Evolutionary conservation across 1,284 basidiomycete species (phyloP).

Genomic region (Mycena citricolor): DNA sequence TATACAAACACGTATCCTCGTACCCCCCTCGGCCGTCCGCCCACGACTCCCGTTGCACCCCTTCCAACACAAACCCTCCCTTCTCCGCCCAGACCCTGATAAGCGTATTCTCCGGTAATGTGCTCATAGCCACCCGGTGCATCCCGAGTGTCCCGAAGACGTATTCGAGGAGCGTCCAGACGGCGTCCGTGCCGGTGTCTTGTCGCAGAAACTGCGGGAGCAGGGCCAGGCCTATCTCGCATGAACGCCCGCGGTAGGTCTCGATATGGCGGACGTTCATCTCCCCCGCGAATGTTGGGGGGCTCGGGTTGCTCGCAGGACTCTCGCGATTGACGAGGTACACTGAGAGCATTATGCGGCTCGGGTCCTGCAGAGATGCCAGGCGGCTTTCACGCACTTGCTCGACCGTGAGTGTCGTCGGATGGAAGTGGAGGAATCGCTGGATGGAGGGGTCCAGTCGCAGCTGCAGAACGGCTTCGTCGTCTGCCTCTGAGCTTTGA

Average conservation of each 20-base stretch:
- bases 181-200: slow-evolving; percentile 39
- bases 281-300: slow-evolving; percentile 35
- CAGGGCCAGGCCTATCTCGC: slow-evolving; percentile 41
- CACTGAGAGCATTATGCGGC: slow-evolving; percentile 37
- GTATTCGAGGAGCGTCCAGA: slow-evolving; percentile 37
- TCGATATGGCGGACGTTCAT: slow-evolving; percentile 40
- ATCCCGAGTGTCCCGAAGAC: slow-evolving; percentile 40
- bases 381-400: slow-evolving; percentile 36
- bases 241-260: slow-evolving; percentile 30
- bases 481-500: slow-evolving; percentile 34
- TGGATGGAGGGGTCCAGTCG: slow-evolving; percentile 38
- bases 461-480: slow-evolving; percentile 34
- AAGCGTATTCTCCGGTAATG: too few relatives aligned
- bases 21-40: too few relatives aligned
- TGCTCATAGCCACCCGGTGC: slow-evolving; percentile 38
- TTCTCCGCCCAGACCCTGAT: too few relatives aligned
- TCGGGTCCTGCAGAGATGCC: slow-evolving; percentile 32
- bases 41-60: too few relatives aligned
- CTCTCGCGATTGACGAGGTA: slow-evolving; percentile 29
- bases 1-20: too few relatives aligned
- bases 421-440: slow-evolving; percentile 38
- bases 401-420: slow-evolving; percentile 33
- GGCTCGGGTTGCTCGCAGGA: slow-evolving; percentile 26
- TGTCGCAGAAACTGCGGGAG: slow-evolving; percentile 34
- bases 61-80: too few relatives aligned